Evolutionary conservation across 805 yeast genomes (phyloP).

Genomic region (Kuraishia hungarica): DNA sequence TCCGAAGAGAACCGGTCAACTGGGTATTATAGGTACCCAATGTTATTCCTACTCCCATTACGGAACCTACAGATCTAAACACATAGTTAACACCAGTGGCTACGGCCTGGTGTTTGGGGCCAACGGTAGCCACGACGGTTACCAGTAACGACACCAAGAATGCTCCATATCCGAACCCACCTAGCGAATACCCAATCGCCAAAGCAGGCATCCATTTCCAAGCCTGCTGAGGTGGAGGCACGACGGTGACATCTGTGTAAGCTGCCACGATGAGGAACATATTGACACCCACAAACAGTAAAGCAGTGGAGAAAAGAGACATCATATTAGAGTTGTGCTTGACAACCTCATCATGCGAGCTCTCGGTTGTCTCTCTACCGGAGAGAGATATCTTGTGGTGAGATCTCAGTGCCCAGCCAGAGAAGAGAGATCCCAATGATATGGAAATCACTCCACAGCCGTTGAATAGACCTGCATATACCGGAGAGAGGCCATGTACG

Average conservation of each 20-base stretch:
- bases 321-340: neutral
- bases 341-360: neutral
- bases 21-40: neutral
- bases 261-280: neutral
- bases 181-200: conserved; percentile 18
- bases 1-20: neutral
- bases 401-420: conserved; percentile 25
- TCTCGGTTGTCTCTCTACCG: neutral
- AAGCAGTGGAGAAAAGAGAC: neutral
- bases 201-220: conserved; percentile 23
- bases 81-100: conserved; percentile 41
- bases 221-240: conserved; percentile 1
- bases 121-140: conserved; percentile 34
- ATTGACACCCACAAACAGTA: neutral
- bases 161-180: conserved; percentile 32
- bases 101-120: conserved; percentile 35
- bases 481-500: conserved; percentile 29
- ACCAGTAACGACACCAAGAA: conserved; percentile 29
- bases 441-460: conserved; percentile 30
- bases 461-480: conserved; percentile 30
- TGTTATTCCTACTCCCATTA: conserved; percentile 33
- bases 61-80: conserved; percentile 40
- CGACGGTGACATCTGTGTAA: neutral
- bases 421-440: conserved; percentile 29
- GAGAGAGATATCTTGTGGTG: neutral